These are phyloP conservation scores for Penicillium daleae DNA, from an alignment of 495 filamentous ascomycete species.

Conservation along the genomic window DNA sequence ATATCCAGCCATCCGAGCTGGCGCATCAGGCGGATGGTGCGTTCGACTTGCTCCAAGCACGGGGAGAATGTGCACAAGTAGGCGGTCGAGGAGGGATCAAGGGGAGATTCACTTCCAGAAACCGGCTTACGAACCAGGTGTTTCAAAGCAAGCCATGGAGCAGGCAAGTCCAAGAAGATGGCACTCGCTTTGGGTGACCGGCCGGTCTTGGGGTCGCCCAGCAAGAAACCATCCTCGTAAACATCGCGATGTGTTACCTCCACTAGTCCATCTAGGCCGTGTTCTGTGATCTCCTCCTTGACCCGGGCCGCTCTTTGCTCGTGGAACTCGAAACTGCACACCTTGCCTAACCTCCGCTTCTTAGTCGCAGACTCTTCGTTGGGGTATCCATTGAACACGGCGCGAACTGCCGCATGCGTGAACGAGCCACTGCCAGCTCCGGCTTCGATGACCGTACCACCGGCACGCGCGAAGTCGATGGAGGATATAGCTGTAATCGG, in stretches of 20 bases:
- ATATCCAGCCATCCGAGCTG: conserved; percentile 87
- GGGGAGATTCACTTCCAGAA: conserved; percentile 55
- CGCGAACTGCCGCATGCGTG: conserved; percentile 85
- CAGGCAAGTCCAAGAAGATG: conserved; percentile 91
- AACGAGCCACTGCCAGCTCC: conserved; percentile 95
- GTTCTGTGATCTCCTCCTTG: conserved; percentile 70
- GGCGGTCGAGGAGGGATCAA: conserved; percentile 67
- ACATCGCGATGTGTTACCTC: conserved; percentile 90
- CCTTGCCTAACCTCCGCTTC: conserved; percentile 61
- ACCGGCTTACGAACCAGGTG: conserved; percentile 71
- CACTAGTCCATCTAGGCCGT: conserved; percentile 73
- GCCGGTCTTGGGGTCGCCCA: conserved; percentile 50
- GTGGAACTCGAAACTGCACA: conserved; percentile 95
- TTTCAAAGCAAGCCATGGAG: conserved; percentile 87
- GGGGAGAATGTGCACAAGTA: conserved; percentile 93
- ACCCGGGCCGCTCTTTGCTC: conserved; percentile 73
- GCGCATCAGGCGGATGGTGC: conserved; percentile 77
- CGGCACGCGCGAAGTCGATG: conserved; percentile 80
- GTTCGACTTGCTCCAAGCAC: conserved; percentile 92
- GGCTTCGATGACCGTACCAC: conserved; percentile 83
- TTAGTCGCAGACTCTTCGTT: conserved; percentile 32
- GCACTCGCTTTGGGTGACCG: conserved; percentile 70
- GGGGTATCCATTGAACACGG: conserved; percentile 84
- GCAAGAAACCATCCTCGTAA: conserved; percentile 80
- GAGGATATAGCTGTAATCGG: conserved; percentile 95